Base-by-base conservation (phyloP, 768 basidiomycete species). In the Phylloporus arenicola region DNA sequence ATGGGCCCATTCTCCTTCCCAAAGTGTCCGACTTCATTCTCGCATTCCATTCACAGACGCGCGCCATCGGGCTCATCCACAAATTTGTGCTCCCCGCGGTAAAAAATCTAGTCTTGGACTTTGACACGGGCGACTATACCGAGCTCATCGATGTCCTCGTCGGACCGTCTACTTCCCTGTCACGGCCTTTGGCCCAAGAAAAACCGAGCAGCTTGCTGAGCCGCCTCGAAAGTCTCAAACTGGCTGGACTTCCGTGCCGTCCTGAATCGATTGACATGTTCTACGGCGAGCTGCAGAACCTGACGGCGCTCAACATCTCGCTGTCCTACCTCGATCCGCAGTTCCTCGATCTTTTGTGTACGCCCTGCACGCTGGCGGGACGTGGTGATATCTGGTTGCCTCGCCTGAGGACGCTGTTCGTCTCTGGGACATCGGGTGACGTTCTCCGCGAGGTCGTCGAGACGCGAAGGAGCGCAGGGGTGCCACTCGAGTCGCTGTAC, bases 81-180 rank as follows among this genome's bases (percentile, higher is more conserved):
- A 56, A 44, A 35, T 53, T 77, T 20, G 56, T 54, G 35, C 54
- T 71, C 45, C 76, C 76, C 31, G 57, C 59, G 25, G 60, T 78
- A 30, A 60, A 55, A 50, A 56, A 52, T 27, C 65, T 79, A 43
- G 58, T 70, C 6, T 71, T 88, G n/a, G 77, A 84, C 56, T 77
- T 81, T 49, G 76, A 80, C 43, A 62, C 69, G 1, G 73, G 70
- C 16, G 84, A 88, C 54, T 84, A 74, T 58, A 72, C 72, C 6
- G 68, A 72, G 0, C 69, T 87, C 47, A 70, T 77, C 25, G 52
- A 60, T 30, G 70, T 72, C 44, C 72, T 87, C 25, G 56, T 45
- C 9, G 47, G 53, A 42, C 65, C 64, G 10, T 45, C 59, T 10
- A 47, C 52, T 4, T 55, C 51, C 3, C 1, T 43, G 20, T 63